phyloP scores from a whole-genome alignment of 495 filamentous ascomycete species.

The Penicillium malachiteum region DNA sequence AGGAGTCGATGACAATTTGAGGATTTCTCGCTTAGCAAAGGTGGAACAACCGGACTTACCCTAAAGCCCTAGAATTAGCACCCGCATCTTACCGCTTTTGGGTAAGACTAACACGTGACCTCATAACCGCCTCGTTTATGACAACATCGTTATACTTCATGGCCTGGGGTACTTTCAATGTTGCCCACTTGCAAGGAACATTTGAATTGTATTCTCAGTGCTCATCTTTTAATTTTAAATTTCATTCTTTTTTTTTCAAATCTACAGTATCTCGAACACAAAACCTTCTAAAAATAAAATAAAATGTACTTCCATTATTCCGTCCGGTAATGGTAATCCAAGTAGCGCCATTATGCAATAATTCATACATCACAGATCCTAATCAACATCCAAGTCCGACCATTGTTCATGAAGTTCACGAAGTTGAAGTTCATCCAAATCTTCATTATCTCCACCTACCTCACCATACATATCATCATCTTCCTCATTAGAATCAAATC shows the following conservation, averaged over 20 bases:
- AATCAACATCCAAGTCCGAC: conserved; percentile 26
- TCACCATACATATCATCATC: neutral
- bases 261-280: no score
- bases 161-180: neutral
- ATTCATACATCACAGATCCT: conserved; percentile 3
- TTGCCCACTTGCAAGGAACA: no score
- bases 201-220: no score
- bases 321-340: neutral
- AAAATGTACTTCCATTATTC: neutral
- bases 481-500: conserved; percentile 12
- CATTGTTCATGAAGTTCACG: conserved; percentile 31
- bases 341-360: neutral
- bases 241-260: no score
- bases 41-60: conserved; percentile 34
- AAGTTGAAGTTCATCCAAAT: conserved; percentile 31
- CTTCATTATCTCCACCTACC: conserved; percentile 20
- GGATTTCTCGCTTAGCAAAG: conserved; percentile 49
- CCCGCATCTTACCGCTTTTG: conserved; percentile 15
- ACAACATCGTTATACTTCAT: neutral
- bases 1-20: conserved; percentile 47
- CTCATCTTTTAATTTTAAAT: no score
- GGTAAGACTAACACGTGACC: neutral
- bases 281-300: no score
- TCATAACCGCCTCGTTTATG: neutral
- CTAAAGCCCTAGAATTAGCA: conserved; percentile 37